phyloP scores from a whole-genome alignment of 2,329 filamentous ascomycete genomes.

The Huntiella savannae region DNA sequence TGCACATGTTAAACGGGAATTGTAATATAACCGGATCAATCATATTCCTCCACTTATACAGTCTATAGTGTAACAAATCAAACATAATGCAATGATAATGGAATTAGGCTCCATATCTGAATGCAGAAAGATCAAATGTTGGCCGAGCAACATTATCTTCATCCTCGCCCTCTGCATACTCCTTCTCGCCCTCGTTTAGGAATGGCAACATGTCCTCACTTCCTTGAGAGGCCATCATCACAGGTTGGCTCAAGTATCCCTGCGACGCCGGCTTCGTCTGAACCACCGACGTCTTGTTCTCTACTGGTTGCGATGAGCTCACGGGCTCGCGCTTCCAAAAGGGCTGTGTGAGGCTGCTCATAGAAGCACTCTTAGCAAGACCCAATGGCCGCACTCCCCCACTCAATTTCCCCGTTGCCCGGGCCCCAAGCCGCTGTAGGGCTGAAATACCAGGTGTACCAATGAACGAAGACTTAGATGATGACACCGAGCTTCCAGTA shows the following conservation, averaged over 20 bases:
- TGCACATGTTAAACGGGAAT: too few relatives aligned
- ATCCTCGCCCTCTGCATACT: conserved; percentile 17
- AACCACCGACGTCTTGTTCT: too few relatives aligned
- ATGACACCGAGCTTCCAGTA: too few relatives aligned
- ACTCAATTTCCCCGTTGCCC: conserved; percentile 19
- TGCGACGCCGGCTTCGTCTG: too few relatives aligned
- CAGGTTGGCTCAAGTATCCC: background rate
- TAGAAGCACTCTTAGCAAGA: conserved; percentile 3
- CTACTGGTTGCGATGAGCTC: background rate
- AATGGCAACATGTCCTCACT: conserved; percentile 39
- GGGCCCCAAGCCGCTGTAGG: conserved; percentile 32
- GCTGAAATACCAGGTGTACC: conserved; percentile 25
- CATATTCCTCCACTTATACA: too few relatives aligned
- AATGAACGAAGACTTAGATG: too few relatives aligned
- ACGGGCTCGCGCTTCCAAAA: conserved; percentile 6
- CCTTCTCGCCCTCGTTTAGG: conserved; percentile 27
- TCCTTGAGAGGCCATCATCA: conserved; percentile 17
- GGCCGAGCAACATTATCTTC: background rate
- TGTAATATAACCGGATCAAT: too few relatives aligned
- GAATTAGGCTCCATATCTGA: conserved; percentile 2
- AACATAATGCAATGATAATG: background rate
- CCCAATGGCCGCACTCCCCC: background rate
- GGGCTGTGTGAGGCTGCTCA: conserved; percentile 6
- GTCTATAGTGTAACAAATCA: background rate
- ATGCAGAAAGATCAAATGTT: conserved; percentile 6